Percentiles rank a stretch among this genome's conserved stretches.
Conservation (phyloP, 148 eudicot genomes). For the Heliosperma pusillum region DNA sequence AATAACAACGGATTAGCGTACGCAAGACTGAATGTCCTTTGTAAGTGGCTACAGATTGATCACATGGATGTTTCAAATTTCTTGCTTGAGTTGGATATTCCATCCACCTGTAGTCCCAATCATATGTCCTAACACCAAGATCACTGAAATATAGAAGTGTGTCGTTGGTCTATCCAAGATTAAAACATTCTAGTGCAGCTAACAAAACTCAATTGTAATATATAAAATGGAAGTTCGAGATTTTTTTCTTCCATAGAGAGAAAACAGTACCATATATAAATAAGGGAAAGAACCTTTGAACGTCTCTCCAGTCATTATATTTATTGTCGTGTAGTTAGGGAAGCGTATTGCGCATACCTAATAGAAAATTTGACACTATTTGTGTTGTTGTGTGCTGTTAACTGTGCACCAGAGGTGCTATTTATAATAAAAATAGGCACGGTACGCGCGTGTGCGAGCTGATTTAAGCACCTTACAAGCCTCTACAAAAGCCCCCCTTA, state of each 20-base stretch:
- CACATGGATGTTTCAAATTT: conserved; percentile 55
- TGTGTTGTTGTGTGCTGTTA: too few species aligned
- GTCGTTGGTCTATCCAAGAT: background rate
- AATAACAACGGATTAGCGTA: conserved; percentile 85
- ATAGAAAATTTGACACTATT: background rate
- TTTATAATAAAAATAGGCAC: too few species aligned
- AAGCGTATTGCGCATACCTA: background rate
- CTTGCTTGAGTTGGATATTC: conserved; percentile 56
- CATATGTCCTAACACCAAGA: conserved; percentile 29
- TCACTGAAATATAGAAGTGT: conserved; percentile 27
- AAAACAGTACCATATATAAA: background rate
- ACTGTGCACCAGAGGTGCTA: too few species aligned
- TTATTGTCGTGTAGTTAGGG: background rate
- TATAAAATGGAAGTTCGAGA: background rate
- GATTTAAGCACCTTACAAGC: too few species aligned
- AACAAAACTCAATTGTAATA: background rate
- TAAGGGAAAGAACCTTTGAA: background rate
- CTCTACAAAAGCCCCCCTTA: too few species aligned
- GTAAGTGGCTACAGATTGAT: conserved; percentile 76
- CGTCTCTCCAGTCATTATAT: background rate
- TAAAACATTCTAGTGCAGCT: background rate
- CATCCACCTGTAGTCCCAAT: conserved; percentile 94
- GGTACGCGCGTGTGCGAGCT: too few species aligned
- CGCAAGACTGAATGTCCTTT: conserved; percentile 85
- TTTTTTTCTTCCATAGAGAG: background rate